Conservation (phyloP, 257 asterid genomes). For the Penstemon newberryi region DNA sequence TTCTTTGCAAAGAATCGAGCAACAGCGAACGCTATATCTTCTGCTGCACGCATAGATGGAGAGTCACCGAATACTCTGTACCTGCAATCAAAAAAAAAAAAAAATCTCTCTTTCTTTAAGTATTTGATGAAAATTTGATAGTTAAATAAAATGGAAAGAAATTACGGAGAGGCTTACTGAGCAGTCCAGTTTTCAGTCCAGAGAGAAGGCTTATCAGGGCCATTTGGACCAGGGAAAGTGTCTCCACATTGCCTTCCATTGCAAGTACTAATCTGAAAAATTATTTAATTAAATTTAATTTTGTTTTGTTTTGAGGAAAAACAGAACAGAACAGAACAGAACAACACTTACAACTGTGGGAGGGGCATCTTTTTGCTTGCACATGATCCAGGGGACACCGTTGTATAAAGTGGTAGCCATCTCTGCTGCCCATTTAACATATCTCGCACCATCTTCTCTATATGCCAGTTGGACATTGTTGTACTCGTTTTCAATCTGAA, state of each 20-base stretch:
- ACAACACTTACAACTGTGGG: conserved; percentile 42
- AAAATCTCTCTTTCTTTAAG: no score
- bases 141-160: not conserved
- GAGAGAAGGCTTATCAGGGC: conserved; percentile 70
- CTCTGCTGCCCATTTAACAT: conserved; percentile 82
- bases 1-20: conserved; percentile 81
- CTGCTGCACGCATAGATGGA: conserved; percentile 87
- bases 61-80: conserved; percentile 84
- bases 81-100: conserved; percentile 33
- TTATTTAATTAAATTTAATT: not conserved
- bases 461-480: conserved; percentile 67
- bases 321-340: not conserved
- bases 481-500: conserved; percentile 87
- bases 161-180: conserved; percentile 42
- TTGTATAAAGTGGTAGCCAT: conserved; percentile 58
- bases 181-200: conserved; percentile 99
- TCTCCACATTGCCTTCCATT: conserved; percentile 92
- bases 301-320: no score
- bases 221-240: conserved; percentile 76
- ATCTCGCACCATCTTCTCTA: conserved; percentile 55
- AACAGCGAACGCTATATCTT: conserved; percentile 75
- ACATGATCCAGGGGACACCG: conserved; percentile 84
- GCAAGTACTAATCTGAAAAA: conserved; percentile 71
- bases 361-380: conserved; percentile 88
- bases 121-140: not conserved